Evolutionary conservation across 371 early-diverging fungal genomes (phyloP).

Genomic region (Sporodiniella umbellata): DNA sequence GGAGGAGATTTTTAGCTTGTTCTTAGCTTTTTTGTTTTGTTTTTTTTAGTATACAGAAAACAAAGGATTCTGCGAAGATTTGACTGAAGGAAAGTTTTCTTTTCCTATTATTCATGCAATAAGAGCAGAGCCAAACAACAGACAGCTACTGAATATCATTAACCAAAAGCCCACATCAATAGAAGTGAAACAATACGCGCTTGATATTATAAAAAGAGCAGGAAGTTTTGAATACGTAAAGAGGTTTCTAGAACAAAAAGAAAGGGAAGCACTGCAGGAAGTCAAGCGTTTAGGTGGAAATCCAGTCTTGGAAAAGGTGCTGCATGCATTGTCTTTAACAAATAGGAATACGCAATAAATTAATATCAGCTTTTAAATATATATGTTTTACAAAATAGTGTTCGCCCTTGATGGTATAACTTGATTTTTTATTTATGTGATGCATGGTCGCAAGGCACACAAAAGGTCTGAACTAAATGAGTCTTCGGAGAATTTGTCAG

Average conservation of each 20-base stretch:
- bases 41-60: slow-evolving; percentile 83
- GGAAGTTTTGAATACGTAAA: slow-evolving; percentile 78
- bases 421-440: slow-evolving; percentile 13
- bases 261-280: slow-evolving; percentile 55
- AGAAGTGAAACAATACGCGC: slow-evolving; percentile 87
- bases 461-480: slow-evolving; percentile 53
- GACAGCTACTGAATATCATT: slow-evolving; percentile 78
- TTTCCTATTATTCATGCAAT: slow-evolving; percentile 92
- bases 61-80: slow-evolving; percentile 97
- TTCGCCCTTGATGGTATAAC: not conserved
- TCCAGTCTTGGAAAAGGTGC: slow-evolving; percentile 51
- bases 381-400: not conserved
- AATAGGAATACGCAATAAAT: too few species aligned
- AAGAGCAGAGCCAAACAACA: slow-evolving; percentile 54
- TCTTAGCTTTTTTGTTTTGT: too few species aligned
- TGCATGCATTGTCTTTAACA: slow-evolving; percentile 7
- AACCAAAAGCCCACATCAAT: slow-evolving; percentile 77
- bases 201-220: slow-evolving; percentile 73
- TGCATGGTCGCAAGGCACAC: slow-evolving; percentile 32
- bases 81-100: slow-evolving; percentile 98
- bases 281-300: slow-evolving; percentile 81
- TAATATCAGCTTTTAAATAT: not conserved
- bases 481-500: slow-evolving; percentile 68
- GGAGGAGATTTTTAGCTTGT: too few species aligned
- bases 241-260: slow-evolving; percentile 54